Conservation (phyloP, 129 eudicot species). For the Flaveria ramosissima region DNA sequence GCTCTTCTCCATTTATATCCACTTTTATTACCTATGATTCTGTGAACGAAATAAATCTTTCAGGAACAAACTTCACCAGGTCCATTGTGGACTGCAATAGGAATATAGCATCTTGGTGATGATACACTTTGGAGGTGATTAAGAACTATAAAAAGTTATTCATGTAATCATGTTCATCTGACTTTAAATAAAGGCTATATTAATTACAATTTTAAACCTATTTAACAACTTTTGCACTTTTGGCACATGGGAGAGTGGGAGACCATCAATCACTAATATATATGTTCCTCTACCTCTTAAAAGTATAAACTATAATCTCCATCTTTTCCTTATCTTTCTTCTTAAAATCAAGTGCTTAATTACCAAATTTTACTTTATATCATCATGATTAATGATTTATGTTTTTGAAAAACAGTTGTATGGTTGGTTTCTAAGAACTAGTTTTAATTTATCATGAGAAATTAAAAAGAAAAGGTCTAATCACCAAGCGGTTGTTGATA, state of each 20-base stretch:
- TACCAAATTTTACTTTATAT: background rate
- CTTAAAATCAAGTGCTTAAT: background rate
- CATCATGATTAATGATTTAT: background rate
- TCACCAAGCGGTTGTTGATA: no score
- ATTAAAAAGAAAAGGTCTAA: no score
- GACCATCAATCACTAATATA: conserved; percentile 16
- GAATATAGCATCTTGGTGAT: background rate
- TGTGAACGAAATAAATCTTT: background rate
- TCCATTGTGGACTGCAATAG: background rate
- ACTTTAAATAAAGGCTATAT: background rate
- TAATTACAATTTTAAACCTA: background rate
- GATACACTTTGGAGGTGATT: conserved; percentile 1
- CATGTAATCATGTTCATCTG: conserved; percentile 25
- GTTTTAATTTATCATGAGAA: no score
- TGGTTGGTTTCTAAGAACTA: background rate
- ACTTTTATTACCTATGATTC: background rate
- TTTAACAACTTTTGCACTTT: conserved; percentile 23
- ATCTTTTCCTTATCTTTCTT: conserved; percentile 9
- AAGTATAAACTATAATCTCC: background rate
- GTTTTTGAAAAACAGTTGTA: background rate
- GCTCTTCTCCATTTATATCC: no score
- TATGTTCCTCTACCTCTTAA: conserved; percentile 27
- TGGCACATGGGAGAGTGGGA: conserved; percentile 37
- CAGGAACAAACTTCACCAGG: background rate
- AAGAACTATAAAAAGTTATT: conserved; percentile 23